These are phyloP conservation scores for Neopestalotiopsis sp. DNA, from an alignment of 2,329 filamentous ascomycete genomes.

Conservation along the genomic window DNA sequence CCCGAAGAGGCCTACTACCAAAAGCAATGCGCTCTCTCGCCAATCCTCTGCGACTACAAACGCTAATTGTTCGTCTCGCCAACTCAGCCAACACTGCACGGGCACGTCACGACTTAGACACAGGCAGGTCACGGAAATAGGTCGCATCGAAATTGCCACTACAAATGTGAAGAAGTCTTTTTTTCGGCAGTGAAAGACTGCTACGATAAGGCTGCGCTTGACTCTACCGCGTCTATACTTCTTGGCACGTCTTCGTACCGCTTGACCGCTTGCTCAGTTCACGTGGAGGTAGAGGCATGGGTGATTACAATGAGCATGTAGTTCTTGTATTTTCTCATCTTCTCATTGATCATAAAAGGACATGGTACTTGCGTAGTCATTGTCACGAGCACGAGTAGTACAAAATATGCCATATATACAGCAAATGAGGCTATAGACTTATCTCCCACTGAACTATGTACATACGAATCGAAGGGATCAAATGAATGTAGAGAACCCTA, in stretches of 20 bases:
- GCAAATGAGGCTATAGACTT: neutral
- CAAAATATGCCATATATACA: constrained; percentile 7
- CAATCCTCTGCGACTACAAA: neutral
- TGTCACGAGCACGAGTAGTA: neutral
- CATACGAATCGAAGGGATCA: constrained; percentile 8
- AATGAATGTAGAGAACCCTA: neutral
- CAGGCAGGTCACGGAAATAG: neutral
- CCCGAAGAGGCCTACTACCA: neutral
- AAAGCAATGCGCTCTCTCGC: neutral
- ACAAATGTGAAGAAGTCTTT: neutral
- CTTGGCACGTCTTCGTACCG: neutral
- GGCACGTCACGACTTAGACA: neutral
- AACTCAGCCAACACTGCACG: neutral
- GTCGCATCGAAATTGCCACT: neutral
- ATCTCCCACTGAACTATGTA: neutral
- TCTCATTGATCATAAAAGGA: too few relatives aligned
- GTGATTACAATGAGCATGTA: too few relatives aligned
- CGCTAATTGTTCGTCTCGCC: neutral
- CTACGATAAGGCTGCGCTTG: too few relatives aligned
- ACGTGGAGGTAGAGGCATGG: neutral
- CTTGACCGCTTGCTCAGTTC: neutral
- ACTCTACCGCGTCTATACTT: too few relatives aligned
- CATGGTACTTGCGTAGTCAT: too few relatives aligned
- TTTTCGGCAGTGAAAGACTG: too few relatives aligned
- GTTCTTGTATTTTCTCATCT: too few relatives aligned